These are phyloP conservation scores for Globisporangium polare DNA, from an alignment of 352 stramenopile species.

Conservation along the genomic window DNA sequence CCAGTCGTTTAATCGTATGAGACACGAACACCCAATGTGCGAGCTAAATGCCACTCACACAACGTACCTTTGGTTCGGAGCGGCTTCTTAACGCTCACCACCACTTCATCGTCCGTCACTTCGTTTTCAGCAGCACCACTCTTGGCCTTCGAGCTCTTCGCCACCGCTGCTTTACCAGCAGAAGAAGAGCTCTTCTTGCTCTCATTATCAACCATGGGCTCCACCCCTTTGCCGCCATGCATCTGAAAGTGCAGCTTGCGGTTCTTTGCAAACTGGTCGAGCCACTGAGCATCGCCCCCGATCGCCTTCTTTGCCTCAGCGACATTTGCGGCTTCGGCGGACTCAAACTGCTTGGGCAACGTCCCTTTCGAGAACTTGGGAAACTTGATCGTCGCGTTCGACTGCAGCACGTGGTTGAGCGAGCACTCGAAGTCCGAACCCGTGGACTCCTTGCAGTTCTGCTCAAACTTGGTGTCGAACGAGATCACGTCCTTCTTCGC, in stretches of 20 bases:
- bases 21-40: not conserved
- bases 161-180: not conserved
- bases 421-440: conserved; percentile 39
- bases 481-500: conserved; percentile 28
- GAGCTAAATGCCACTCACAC: not conserved
- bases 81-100: not conserved
- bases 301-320: conserved; percentile 18
- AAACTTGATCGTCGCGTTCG: conserved; percentile 34
- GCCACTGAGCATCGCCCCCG: conserved; percentile 31
- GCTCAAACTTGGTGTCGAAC: conserved; percentile 40
- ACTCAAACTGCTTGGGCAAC: conserved; percentile 30
- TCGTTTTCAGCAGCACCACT: not conserved
- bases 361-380: conserved; percentile 41
- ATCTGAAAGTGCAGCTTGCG: conserved; percentile 28
- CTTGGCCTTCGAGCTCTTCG: not conserved
- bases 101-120: not conserved
- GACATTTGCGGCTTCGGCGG: conserved; percentile 21
- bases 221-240: conserved; percentile 21
- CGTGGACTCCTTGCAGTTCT: conserved; percentile 25
- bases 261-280: conserved; percentile 31
- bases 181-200: not conserved
- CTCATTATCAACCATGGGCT: not conserved
- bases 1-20: not conserved
- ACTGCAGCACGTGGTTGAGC: conserved; percentile 32
- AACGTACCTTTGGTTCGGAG: conserved; percentile 2